These are phyloP conservation scores for Microcera coccophila DNA, from an alignment of 2,329 filamentous ascomycete species.

Conservation along the genomic window DNA sequence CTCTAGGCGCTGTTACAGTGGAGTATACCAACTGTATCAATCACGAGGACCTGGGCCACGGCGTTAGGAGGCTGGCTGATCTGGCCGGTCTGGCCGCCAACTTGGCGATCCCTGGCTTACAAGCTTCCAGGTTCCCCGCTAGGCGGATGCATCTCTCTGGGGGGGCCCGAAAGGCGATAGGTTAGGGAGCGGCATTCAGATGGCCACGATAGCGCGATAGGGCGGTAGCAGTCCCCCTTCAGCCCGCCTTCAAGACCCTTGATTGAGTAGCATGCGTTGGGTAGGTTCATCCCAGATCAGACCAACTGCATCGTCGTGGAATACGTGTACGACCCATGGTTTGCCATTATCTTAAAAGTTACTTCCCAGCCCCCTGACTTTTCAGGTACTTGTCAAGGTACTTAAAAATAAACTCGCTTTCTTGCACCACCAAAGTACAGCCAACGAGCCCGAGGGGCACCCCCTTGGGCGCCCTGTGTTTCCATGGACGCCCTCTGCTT, in stretches of 20 bases:
- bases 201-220: conserved; percentile 6
- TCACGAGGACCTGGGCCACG: background rate
- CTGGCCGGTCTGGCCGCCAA: background rate
- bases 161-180: background rate
- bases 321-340: no score
- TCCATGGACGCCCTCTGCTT: no score
- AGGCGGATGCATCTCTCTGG: background rate
- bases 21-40: background rate
- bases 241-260: conserved; percentile 1
- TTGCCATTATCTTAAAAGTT: no score
- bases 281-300: conserved; percentile 4
- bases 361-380: no score
- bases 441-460: no score
- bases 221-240: conserved; percentile 7
- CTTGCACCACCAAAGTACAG: no score
- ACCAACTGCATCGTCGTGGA: conserved; percentile 3
- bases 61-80: background rate
- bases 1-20: background rate
- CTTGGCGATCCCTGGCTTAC: background rate
- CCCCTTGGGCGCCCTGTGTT: no score
- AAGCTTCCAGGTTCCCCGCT: conserved; percentile 15
- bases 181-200: no score
- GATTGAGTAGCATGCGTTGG: conserved; percentile 1
- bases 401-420: no score
- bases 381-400: no score